phyloP scores from a whole-genome alignment of 2,329 filamentous ascomycete species.

The Sclerotiophoma versabilis region DNA sequence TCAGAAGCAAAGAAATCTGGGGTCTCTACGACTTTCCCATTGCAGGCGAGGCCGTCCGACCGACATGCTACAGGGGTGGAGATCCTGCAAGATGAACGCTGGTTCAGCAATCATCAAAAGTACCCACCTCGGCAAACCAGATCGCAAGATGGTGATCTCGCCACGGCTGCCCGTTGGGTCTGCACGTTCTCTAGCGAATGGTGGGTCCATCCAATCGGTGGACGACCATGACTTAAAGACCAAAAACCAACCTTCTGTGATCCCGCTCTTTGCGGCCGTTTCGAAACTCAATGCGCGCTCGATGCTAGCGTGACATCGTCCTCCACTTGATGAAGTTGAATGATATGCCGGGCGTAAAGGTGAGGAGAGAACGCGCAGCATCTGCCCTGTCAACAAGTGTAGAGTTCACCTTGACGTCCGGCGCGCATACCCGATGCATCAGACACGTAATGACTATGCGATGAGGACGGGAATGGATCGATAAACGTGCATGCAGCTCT shows the following conservation, averaged over 20 bases:
- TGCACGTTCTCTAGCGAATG: constrained; percentile 2
- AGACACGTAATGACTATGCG: not conserved
- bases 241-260: not conserved
- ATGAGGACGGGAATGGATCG: not conserved
- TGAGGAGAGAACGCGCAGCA: not conserved
- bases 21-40: not conserved
- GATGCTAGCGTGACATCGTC: not conserved
- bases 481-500: not conserved
- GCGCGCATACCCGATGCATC: constrained; percentile 12
- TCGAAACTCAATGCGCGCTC: constrained; percentile 1
- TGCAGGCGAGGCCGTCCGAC: not conserved
- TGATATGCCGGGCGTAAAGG: not conserved
- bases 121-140: constrained; percentile 2
- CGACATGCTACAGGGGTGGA: not conserved
- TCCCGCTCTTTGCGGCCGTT: constrained; percentile 1
- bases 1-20: constrained; percentile 1
- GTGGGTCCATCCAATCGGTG: constrained; percentile 6
- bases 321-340: not conserved
- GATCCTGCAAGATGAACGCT: constrained; percentile 17
- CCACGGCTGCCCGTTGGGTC: constrained; percentile 1
- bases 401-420: constrained; percentile 5
- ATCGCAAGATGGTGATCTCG: not conserved
- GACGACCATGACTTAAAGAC: not conserved
- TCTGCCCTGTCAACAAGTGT: not conserved
- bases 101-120: constrained; percentile 1